These are phyloP conservation scores for Candida lessepsii DNA, from an alignment of 805 yeast species.

Conservation along the genomic window DNA sequence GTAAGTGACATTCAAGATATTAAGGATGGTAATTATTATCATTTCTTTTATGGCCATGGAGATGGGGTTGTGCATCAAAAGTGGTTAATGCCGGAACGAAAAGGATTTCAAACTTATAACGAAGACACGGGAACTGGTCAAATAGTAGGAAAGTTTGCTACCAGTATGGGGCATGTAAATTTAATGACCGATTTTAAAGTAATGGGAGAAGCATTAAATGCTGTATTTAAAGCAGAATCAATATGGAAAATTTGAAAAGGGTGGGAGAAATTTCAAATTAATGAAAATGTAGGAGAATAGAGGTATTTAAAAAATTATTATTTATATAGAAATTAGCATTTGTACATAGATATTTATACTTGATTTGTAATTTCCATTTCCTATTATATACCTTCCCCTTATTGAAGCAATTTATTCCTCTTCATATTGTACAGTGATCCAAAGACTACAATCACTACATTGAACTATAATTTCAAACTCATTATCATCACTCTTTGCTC, in stretches of 20 bases:
- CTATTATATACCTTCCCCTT: no score
- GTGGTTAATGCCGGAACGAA: slow-evolving; percentile 75
- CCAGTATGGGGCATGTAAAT: slow-evolving; percentile 74
- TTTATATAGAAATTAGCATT: background rate
- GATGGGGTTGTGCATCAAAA: slow-evolving; percentile 89
- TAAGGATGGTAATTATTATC: slow-evolving; percentile 66
- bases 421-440: slow-evolving; percentile 74
- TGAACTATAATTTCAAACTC: slow-evolving; percentile 69
- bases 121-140: slow-evolving; percentile 40
- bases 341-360: background rate
- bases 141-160: slow-evolving; percentile 63
- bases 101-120: slow-evolving; percentile 52
- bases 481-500: slow-evolving; percentile 52
- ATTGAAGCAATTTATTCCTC: slow-evolving; percentile 30
- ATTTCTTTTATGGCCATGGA: slow-evolving; percentile 84
- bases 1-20: slow-evolving; percentile 64
- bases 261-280: no score
- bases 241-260: slow-evolving; percentile 25
- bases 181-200: slow-evolving; percentile 71
- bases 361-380: no score
- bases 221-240: slow-evolving; percentile 60
- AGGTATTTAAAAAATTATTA: no score
- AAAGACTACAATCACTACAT: slow-evolving; percentile 79
- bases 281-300: no score
- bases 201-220: slow-evolving; percentile 68